Base-by-base conservation (phyloP, 495 filamentous ascomycete genomes). In the Podospora conica region DNA sequence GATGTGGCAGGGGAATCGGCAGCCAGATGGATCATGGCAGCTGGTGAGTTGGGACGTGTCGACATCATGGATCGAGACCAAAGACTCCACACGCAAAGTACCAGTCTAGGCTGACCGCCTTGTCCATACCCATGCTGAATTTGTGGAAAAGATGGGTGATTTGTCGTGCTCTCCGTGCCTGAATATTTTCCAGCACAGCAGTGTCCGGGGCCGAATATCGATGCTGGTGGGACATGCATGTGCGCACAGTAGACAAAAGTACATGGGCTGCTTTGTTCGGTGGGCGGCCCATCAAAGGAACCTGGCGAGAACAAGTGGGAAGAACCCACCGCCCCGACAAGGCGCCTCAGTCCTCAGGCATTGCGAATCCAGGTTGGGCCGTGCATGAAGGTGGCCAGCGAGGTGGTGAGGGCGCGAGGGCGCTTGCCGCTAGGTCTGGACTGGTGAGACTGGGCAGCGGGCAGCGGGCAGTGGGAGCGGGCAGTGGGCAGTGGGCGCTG, bases 1-100 rank as follows among this genome's bases (percentile, higher is more conserved):
- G 65, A 71, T 65, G 29, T 56, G 62, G 59, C 29, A 54, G 23
- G 21, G n/a, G 29, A 55, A 24, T 11, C 20, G n/a, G 23, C 11
- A 21, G 11, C 12, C 22, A 28, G 10, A 40, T 18, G n/a, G n/a
- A n/a, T n/a, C n/a, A n/a, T 9, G 20, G 59, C 40, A 22, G 21
- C 29, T 24, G n/a, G 9, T 53, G 22, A 27, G 24, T 59, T 29
- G 25, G 29, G 28, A 29, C 25, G 20, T 56, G 54, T 56, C 8
- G 31, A 20, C 20, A 21, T 20, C 59, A 61, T 53, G 59, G 40
- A 60, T 48, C 27, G 31, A 61, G 33, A 29, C 9, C n/a, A n/a
- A n/a, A n/a, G n/a, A 22, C 59, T 53, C 59, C 59, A 33, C 29
- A 61, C 15, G 54, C 20, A 22, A 23, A 24, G 54, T 56, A 56